Base-by-base conservation (phyloP, 352 stramenopile species). In the Globisporangium acanthophoron region DNA sequence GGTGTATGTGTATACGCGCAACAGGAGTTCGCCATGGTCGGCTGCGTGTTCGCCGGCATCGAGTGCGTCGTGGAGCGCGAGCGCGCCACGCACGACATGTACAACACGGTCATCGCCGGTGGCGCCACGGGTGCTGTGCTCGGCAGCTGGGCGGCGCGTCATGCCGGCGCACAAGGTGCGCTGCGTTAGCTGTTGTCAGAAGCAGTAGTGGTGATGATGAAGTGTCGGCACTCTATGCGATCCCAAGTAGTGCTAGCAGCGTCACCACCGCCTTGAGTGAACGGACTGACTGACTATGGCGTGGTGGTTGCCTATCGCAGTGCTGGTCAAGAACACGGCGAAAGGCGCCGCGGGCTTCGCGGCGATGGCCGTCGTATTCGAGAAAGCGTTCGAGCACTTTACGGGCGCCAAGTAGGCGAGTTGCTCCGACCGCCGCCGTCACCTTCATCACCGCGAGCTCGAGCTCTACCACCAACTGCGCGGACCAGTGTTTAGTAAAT, bases 11-110 rank as follows among this genome's bases (percentile, higher is more conserved):
- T 49, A 8, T 27, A 59, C 27, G 20, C n/a, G 39, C 5, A 3
- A n/a, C 56, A 95, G 86, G 83, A 95, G 64, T 95, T 95, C 67
- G 76, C 76, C 8, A 70, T 92, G 55, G 79, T 95, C 12, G 86
- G 86, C 9, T 81, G 72, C 46, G 77, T 95, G 54, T 95, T 92
- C 47, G 80, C 84, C 1, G 81, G 84, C 35, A 72, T 92, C 15
- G 86, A 95, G 64, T 95, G 86, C 52, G 58, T 88, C 39, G 87
- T 95, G 40, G 86, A 93, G 69, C 86, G 86, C 20, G 80, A 95
- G 67, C 80, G 86, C 41, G 84, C 84, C 8, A 65, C 61, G 18
- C 78, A 90, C 52, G 86, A 95, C 64, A 84, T 90, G 6, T 64
- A 84, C 35, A 95, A 93, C 62, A 80, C 86, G 41, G 59, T 90